phyloP scores from a whole-genome alignment of 352 stramenopile genomes.

The Globisporangium emineosum region DNA sequence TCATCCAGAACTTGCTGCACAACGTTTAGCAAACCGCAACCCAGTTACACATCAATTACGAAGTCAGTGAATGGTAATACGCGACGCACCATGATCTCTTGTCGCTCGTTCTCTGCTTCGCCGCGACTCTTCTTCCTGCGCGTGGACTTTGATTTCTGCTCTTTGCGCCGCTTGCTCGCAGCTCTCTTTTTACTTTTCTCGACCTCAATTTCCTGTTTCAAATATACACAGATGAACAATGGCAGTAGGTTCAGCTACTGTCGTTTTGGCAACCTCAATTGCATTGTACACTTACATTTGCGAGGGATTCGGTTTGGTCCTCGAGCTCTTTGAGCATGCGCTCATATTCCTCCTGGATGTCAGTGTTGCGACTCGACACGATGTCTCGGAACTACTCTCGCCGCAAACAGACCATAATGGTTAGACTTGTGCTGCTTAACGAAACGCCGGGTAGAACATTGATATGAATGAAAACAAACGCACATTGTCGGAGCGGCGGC shows the following conservation, averaged over 20 bases:
- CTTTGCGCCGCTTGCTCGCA: slow-evolving; percentile 12
- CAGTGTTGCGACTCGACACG: slow-evolving; percentile 63
- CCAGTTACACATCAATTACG: not conserved
- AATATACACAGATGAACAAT: not conserved
- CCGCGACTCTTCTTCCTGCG: slow-evolving; percentile 26
- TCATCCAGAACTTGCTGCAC: slow-evolving; percentile 35
- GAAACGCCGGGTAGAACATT: no score
- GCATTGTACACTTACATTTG: slow-evolving; percentile 12
- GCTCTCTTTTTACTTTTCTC: slow-evolving; percentile 18
- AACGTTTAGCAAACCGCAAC: not conserved
- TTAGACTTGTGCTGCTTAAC: no score
- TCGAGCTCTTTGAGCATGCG: slow-evolving; percentile 74
- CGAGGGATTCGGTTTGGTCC: slow-evolving; percentile 49
- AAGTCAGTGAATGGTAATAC: not conserved
- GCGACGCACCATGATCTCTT: slow-evolving; percentile 8
- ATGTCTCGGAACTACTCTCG: slow-evolving; percentile 52
- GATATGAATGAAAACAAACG: not conserved
- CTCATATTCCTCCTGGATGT: slow-evolving; percentile 74
- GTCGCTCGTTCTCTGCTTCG: slow-evolving; percentile 11
- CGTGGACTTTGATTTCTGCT: slow-evolving; percentile 15
- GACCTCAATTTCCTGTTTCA: slow-evolving; percentile 42
- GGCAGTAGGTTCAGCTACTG: not conserved
- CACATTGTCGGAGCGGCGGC: slow-evolving; percentile 42
- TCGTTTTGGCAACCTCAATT: not conserved
- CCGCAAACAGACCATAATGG: not conserved